phyloP scores from a whole-genome alignment of 495 filamentous ascomycete genomes.

The Aspergillus panamensis region DNA sequence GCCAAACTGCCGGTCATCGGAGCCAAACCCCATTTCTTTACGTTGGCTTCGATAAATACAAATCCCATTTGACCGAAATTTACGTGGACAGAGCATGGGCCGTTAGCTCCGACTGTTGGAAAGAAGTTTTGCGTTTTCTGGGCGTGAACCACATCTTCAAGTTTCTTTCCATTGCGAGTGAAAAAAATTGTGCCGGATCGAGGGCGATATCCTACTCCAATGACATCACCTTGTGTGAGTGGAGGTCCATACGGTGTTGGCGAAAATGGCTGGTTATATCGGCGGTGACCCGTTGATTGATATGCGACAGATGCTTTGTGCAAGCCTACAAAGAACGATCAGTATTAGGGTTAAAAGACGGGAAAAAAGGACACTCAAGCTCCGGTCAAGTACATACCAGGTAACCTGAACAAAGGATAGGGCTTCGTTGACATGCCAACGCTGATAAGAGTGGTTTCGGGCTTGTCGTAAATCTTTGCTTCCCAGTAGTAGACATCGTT shows the following conservation, averaged over 20 bases:
- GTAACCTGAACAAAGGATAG: conserved; percentile 90
- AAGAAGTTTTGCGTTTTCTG: conserved; percentile 95
- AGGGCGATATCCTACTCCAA: conserved; percentile 93
- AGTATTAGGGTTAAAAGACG: conserved; percentile 21
- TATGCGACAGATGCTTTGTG: conserved; percentile 92
- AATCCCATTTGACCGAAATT: conserved; percentile 98
- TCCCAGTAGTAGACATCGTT: conserved; percentile 99
- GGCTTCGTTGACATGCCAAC: conserved; percentile 95
- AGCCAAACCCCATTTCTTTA: conserved; percentile 98
- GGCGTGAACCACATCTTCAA: conserved; percentile 92
- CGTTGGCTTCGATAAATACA: conserved; percentile 98
- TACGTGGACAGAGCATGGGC: conserved; percentile 87
- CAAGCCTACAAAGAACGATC: conserved; percentile 54
- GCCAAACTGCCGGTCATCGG: conserved; percentile 94
- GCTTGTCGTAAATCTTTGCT: conserved; percentile 96
- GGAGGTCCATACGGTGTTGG: conserved; percentile 75
- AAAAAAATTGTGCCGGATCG: conserved; percentile 95
- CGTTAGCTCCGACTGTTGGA: conserved; percentile 90
- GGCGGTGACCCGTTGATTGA: conserved; percentile 76
- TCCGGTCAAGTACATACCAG: conserved; percentile 56
- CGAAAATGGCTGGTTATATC: conserved; percentile 87
- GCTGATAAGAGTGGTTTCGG: conserved; percentile 76
- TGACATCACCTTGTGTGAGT: conserved; percentile 88
- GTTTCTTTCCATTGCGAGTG: conserved; percentile 94
- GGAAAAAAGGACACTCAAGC: neutral